These are phyloP conservation scores for Blakeslea trispora DNA, from an alignment of 371 early-diverging fungal genomes.

Conservation along the genomic window DNA sequence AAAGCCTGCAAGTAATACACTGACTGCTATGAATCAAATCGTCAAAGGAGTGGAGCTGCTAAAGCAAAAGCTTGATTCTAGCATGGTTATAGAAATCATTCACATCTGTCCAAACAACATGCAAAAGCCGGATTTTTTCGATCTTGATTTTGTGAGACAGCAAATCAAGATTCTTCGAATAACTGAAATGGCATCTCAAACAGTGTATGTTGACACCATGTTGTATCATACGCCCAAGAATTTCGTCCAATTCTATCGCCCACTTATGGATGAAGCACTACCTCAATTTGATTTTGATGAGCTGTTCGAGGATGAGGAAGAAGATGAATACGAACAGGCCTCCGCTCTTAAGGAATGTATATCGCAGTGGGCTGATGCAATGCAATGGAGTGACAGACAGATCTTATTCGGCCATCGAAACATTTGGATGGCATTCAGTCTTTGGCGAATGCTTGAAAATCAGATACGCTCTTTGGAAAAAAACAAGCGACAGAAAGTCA, in stretches of 20 bases:
- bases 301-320: slow-evolving; percentile 7
- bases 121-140: slow-evolving; percentile 30
- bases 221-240: slow-evolving; percentile 50
- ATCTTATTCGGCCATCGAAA: slow-evolving; percentile 46
- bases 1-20: slow-evolving; percentile 19
- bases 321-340: not conserved
- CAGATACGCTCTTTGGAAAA: slow-evolving; percentile 72
- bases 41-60: slow-evolving; percentile 29
- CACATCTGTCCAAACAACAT: slow-evolving; percentile 52
- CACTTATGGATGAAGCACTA: slow-evolving; percentile 17
- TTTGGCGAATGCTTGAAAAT: slow-evolving; percentile 78
- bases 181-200: slow-evolving; percentile 33
- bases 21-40: slow-evolving; percentile 29
- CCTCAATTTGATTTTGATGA: slow-evolving; percentile 4
- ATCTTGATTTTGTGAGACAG: slow-evolving; percentile 34
- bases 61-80: slow-evolving; percentile 36
- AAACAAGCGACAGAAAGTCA: slow-evolving; percentile 53
- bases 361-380: slow-evolving; percentile 18
- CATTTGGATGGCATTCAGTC: slow-evolving; percentile 66
- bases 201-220: slow-evolving; percentile 29
- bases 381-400: slow-evolving; percentile 43
- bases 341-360: not conserved
- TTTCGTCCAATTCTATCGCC: slow-evolving; percentile 58
- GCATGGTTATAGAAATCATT: slow-evolving; percentile 67
- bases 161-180: slow-evolving; percentile 50